Evolutionary conservation across 2,329 filamentous ascomycete genomes (phyloP).

Genomic region (Venturia effusa): DNA sequence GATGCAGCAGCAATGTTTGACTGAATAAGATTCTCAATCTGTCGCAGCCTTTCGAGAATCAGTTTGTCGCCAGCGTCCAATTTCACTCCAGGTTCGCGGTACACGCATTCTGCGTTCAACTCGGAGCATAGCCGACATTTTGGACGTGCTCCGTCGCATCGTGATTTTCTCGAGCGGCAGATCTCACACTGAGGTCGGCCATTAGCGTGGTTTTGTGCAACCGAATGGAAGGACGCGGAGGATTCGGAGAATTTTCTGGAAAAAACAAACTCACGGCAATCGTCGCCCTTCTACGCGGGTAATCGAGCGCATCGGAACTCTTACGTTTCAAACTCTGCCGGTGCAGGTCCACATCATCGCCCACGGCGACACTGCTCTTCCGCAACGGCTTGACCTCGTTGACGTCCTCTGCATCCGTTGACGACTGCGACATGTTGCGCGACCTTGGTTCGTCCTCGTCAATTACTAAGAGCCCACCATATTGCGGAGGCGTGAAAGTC

Average conservation of each 20-base stretch:
- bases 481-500: background rate
- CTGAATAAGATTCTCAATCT: constrained; percentile 72
- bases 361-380: background rate
- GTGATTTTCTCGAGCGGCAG: constrained; percentile 68
- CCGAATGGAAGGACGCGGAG: background rate
- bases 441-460: constrained; percentile 24
- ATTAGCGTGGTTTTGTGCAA: constrained; percentile 14
- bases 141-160: constrained; percentile 68
- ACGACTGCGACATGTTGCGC: constrained; percentile 33
- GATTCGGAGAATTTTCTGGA: too few species aligned
- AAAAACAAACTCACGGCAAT: constrained; percentile 25
- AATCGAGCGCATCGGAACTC: constrained; percentile 32
- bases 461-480: background rate
- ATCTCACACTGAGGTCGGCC: constrained; percentile 56
- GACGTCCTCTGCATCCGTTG: constrained; percentile 29
- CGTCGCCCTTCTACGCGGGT: constrained; percentile 29
- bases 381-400: constrained; percentile 16
- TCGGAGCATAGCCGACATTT: constrained; percentile 80
- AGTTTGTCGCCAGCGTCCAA: constrained; percentile 79
- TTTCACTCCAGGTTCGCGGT: constrained; percentile 78
- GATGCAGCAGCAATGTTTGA: constrained; percentile 30
- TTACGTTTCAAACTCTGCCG: constrained; percentile 5
- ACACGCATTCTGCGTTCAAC: constrained; percentile 71
- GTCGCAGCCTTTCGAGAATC: constrained; percentile 65
- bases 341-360: background rate